phyloP scores from a whole-genome alignment of 257 asterid species.

The Solanum pimpinellifolium region DNA sequence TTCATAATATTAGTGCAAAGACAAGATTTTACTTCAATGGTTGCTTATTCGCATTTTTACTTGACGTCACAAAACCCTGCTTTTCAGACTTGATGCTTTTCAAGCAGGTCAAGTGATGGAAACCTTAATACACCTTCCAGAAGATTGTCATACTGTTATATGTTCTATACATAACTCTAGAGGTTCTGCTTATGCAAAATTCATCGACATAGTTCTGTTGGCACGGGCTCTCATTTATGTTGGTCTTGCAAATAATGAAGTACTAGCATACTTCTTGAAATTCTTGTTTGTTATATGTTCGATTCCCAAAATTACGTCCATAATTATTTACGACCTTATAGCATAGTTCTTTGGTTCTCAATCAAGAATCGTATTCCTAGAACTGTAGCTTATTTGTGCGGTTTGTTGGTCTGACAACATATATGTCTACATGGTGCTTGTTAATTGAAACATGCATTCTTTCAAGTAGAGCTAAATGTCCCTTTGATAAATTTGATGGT shows the following conservation, averaged over 20 bases:
- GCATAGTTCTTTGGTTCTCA: not conserved
- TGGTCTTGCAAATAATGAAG: conserved; percentile 78
- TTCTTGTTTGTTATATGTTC: conserved; percentile 50
- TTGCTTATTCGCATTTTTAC: not conserved
- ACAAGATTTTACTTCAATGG: not conserved
- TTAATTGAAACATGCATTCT: not conserved
- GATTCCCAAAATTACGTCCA: not conserved
- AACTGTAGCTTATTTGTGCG: not conserved
- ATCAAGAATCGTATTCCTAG: not conserved
- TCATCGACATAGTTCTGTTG: conserved; percentile 80
- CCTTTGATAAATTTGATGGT: not conserved
- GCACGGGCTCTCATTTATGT: conserved; percentile 79
- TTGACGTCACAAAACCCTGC: not conserved
- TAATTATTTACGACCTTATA: not conserved
- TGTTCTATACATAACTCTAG: conserved; percentile 98
- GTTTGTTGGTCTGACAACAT: not conserved
- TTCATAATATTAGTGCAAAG: not conserved
- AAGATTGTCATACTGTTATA: conserved; percentile 91
- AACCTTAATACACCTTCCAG: conserved; percentile 71
- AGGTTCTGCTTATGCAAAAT: conserved; percentile 87
- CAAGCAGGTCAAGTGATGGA: conserved; percentile 99
- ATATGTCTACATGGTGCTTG: not conserved
- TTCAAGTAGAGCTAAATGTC: not conserved
- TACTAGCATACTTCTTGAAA: conserved; percentile 63
- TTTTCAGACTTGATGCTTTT: conserved; percentile 66